Evolutionary conservation across 2,329 filamentous ascomycete species (phyloP).

Genomic region (Fusarium verrucosum): DNA sequence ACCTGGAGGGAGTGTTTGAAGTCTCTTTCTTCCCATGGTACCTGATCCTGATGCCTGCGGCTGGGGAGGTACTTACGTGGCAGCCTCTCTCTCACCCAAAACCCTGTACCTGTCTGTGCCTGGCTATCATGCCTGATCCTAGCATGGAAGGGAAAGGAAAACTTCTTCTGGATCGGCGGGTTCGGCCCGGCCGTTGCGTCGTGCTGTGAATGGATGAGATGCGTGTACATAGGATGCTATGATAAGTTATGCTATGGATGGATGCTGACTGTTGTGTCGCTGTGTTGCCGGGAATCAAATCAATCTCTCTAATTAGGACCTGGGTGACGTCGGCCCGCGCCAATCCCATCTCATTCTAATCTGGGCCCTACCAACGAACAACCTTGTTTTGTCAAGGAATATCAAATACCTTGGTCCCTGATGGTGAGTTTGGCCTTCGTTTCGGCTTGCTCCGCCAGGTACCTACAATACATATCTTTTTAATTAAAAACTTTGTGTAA

Average conservation of each 20-base stretch:
- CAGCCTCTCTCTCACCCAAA: slow-evolving; percentile 4
- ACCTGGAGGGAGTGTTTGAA: background rate
- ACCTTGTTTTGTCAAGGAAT: slow-evolving; percentile 1
- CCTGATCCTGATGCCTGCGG: background rate
- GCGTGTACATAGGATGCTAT: too few species aligned
- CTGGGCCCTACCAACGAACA: background rate
- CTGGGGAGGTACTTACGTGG: slow-evolving; percentile 24
- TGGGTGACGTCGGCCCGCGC: slow-evolving; percentile 29
- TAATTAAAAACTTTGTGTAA: slow-evolving; percentile 1
- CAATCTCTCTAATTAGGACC: slow-evolving; percentile 8
- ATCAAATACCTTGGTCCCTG: slow-evolving; percentile 3
- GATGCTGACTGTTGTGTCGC: background rate
- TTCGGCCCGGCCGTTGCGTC: slow-evolving; percentile 25
- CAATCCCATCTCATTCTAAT: background rate
- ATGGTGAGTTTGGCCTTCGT: background rate
- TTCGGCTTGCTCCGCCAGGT: slow-evolving; percentile 22
- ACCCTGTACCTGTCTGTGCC: slow-evolving; percentile 18
- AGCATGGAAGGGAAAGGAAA: background rate
- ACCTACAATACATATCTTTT: background rate
- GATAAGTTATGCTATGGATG: too few species aligned
- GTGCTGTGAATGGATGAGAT: background rate
- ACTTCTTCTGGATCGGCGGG: slow-evolving; percentile 30
- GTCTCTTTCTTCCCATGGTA: slow-evolving; percentile 11
- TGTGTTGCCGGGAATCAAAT: slow-evolving; percentile 21
- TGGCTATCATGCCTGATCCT: slow-evolving; percentile 15